Evolutionary conservation across 208 protist species (phyloP).

Genomic region (Herpetomonas muscarum): DNA sequence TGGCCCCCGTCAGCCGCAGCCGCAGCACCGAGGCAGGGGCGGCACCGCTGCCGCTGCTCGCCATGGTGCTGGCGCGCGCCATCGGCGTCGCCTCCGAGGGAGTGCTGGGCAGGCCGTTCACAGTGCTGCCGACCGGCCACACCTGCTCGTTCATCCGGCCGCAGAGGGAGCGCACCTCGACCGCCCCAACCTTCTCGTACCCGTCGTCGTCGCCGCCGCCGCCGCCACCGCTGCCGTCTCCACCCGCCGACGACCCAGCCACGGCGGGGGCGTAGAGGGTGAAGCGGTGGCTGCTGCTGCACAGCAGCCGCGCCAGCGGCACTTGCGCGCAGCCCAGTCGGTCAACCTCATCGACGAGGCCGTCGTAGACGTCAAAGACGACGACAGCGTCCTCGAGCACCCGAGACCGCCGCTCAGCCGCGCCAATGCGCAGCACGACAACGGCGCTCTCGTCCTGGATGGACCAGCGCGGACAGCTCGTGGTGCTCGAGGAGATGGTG

Average conservation of each 20-base stretch:
- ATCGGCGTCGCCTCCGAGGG: not conserved
- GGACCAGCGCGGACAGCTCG: constrained; percentile 18
- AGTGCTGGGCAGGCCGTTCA: not conserved
- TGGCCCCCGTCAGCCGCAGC: no score
- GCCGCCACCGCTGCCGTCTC: not conserved
- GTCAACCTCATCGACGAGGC: constrained; percentile 65
- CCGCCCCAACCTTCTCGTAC: constrained; percentile 7
- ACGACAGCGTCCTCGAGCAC: not conserved
- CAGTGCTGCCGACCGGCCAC: not conserved
- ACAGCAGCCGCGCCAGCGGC: constrained; percentile 49
- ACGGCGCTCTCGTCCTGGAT: constrained; percentile 12
- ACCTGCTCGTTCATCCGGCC: constrained; percentile 12
- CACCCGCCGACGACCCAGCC: not conserved
- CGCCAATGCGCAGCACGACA: constrained; percentile 52
- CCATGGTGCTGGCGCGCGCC: not conserved
- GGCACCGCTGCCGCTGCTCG: constrained; percentile 8
- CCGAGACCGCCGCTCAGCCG: not conserved
- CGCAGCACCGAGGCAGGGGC: no score
- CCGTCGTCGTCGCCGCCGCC: not conserved
- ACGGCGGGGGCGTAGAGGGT: constrained; percentile 15
- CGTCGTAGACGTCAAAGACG: constrained; percentile 65
- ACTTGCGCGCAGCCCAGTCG: constrained; percentile 60
- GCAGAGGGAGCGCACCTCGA: constrained; percentile 14
- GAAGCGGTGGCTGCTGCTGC: constrained; percentile 38
- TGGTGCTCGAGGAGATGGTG: constrained; percentile 41